Conservation (phyloP, 306 rosid genomes). For the Calophaca sinica region DNA sequence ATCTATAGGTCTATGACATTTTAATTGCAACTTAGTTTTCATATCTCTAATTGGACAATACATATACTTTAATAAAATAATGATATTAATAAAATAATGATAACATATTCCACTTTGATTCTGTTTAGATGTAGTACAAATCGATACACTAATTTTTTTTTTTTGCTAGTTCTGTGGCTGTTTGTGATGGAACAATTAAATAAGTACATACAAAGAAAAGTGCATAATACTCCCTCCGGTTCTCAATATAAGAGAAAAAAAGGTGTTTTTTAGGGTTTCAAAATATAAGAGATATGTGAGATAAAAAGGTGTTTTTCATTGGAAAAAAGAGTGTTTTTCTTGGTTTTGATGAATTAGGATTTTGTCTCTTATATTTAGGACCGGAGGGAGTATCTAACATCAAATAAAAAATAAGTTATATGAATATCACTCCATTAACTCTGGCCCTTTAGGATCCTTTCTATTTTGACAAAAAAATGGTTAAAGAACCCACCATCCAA, state of each 20-base stretch:
- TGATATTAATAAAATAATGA: conserved; percentile 33
- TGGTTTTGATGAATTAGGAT: too few species aligned
- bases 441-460: conserved; percentile 24
- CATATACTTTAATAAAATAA: background rate
- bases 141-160: too few species aligned
- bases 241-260: too few species aligned
- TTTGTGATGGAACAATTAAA: conserved; percentile 31
- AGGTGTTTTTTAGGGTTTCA: too few species aligned
- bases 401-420: conserved; percentile 3
- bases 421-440: conserved; percentile 21
- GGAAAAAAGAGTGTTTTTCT: too few species aligned
- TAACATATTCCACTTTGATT: conserved; percentile 32
- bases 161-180: background rate
- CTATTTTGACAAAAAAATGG: conserved; percentile 38
- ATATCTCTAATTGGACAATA: conserved; percentile 20
- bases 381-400: too few species aligned
- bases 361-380: too few species aligned
- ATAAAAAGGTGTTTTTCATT: too few species aligned
- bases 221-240: too few species aligned
- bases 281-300: too few species aligned
- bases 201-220: conserved; percentile 25
- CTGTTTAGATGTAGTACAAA: background rate
- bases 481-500: conserved; percentile 39
- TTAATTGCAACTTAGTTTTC: conserved; percentile 13
- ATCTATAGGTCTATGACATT: background rate